Evolutionary conservation across 2,329 filamentous ascomycete species (phyloP), one percentile per base, ranked within the genome.

Genomic region (Byssochlamys sp.): DNA sequence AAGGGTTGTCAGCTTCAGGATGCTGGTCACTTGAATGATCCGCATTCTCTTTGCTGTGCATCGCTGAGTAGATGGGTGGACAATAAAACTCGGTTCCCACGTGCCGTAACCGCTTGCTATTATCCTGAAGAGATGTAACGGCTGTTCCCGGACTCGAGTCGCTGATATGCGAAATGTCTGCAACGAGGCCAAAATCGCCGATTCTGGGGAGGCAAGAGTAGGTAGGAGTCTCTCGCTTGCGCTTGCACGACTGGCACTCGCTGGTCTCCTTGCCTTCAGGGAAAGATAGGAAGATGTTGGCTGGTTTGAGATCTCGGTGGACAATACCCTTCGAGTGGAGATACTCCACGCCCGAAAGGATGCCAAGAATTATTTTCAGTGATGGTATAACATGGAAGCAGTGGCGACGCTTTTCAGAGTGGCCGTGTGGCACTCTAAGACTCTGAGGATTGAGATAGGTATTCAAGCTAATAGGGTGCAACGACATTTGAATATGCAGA

Each of bases 401-500:
- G 68, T 88, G 85, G 4, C 75, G 75, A 4, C 74, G 69, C 7
- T 62, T 61, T 14, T 63, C 55, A 5, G 61, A 58, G 55, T 62
- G 61, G n/a, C 58, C 52, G 53, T 66, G 57, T 31, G 63, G 63
- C 1, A 68, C 19, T 55, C 56, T n/a, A 26, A 54, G 55, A 25
- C 67, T 58, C 49, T 72, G 66, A 12, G 75, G 69, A 52, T 75
- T 79, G 4, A 88, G 67, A 63, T 83, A 87, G 1, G 81, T 79
- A 7, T 80, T 78, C 10, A 88, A 75, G 1, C 83, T 86, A 55
- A 85, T 76, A 0, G 84, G 83, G 66, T 86, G 83, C 2, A 85
- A 74, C 3, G 81, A 82, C 84, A 87, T 87, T 65, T 87, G 84
- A n/a, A 87, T 83, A 66, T 86, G 84, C 7, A 87, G 74, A 4